Conservation (phyloP, 75 land plant genomes). For the Larix kaempferi region DNA sequence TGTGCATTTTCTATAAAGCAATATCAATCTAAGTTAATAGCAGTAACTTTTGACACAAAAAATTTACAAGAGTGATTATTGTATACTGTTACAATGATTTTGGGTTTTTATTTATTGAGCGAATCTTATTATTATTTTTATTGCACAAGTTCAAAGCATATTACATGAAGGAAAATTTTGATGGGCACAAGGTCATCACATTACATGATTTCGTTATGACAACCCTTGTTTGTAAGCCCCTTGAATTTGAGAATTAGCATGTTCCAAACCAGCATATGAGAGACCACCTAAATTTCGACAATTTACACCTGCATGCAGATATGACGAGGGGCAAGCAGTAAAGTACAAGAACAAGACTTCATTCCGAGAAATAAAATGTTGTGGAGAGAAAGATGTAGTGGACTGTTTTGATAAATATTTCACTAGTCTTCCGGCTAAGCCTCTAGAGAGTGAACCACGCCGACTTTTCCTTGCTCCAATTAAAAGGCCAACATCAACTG, state of each 20-base stretch:
- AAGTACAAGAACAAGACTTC: slow-evolving; percentile 18
- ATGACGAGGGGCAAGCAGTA: slow-evolving; percentile 15
- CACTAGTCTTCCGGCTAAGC: slow-evolving; percentile 25
- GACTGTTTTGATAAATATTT: slow-evolving; percentile 26
- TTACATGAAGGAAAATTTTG: too few species aligned
- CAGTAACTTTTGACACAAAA: too few species aligned
- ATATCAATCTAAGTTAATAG: too few species aligned
- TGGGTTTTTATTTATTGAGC: too few species aligned
- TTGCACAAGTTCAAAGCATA: too few species aligned
- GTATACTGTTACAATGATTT: too few species aligned
- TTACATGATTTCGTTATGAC: background rate
- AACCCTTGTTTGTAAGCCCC: background rate
- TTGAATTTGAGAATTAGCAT: background rate
- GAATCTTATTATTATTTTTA: too few species aligned
- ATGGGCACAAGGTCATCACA: too few species aligned
- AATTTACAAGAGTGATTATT: too few species aligned
- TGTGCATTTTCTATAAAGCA: too few species aligned
- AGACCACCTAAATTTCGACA: background rate
- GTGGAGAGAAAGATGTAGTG: slow-evolving; percentile 15
- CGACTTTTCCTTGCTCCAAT: slow-evolving; percentile 26
- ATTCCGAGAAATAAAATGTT: slow-evolving; percentile 15
- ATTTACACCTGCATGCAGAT: slow-evolving; percentile 5
- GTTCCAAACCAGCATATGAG: background rate
- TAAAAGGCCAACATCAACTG: slow-evolving; percentile 18
- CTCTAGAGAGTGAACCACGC: slow-evolving; percentile 19